Evolutionary conservation across 805 yeast species (phyloP), one percentile per base, ranked within the genome.

Genomic region (Candida dajiaensis): DNA sequence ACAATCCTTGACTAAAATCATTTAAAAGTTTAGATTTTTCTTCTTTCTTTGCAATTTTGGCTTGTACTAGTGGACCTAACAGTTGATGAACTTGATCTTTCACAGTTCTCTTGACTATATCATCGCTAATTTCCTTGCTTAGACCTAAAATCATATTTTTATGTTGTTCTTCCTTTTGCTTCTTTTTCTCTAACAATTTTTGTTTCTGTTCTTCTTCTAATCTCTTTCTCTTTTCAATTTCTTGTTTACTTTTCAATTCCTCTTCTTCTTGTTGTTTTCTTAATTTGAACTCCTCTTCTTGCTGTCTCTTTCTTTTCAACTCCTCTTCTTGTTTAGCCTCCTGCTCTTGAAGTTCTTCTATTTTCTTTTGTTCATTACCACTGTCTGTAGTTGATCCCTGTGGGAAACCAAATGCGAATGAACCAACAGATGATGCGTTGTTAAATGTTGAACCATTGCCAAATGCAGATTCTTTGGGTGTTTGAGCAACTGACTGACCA

Each of bases 1-100:
- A 83, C 1, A 86, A 59, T 37, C 80, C 85, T 1, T 62, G 55
- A 1, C 81, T 58, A n/a, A 83, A 63, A 0, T 63, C 48, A 0
- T 69, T 59, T 2, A 80, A 59, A 1, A 70, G 44, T 21, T 62
- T 50, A 48, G 60, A 67, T 40, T 50, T 52, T 21, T 50, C 45
- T 25, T 49, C 20, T 7, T 49, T 41, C n/a, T 51, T 41, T 9
- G 44, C 50, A 3, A 53, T 42, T 21, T 53, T 53, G 12, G 42
- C 46, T 6, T 45, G 18, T 4, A 58, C 47, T 5, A 54, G 25
- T 22, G 58, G 50, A 3, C 11, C 25, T 8, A 47, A 33, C 8
- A 52, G 36, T 2, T 44, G 40, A 1, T 42, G 35, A 28, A 65
- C 59, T 23, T 59, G 58, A 7, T 43, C 44, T 3, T 55, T 50